Percentiles rank a stretch among this genome's conserved stretches.
These are phyloP conservation scores for Penicillium antarcticum DNA, from an alignment of 495 filamentous ascomycete species.

Conservation along the genomic window DNA sequence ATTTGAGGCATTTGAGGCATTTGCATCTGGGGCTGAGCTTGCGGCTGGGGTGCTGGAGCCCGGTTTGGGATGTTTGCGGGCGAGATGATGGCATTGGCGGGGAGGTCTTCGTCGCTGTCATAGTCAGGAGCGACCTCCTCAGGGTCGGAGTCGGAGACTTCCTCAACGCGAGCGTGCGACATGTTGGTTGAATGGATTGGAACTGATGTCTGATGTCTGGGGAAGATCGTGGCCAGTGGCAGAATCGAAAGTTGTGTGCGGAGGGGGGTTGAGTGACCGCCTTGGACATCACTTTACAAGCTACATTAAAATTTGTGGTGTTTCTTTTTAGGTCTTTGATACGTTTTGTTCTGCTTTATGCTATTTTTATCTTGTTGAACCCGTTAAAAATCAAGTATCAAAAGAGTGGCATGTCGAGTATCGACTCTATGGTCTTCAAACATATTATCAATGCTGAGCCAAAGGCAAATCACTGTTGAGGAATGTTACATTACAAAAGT, in stretches of 20 bases:
- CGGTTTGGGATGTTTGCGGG: constrained; percentile 29
- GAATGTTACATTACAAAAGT: too few relatives aligned
- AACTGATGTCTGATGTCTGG: neutral
- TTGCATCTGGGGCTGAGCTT: constrained; percentile 31
- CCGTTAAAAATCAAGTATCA: too few relatives aligned
- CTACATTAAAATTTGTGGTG: too few relatives aligned
- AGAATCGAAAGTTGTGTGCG: constrained; percentile 20
- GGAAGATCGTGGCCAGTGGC: constrained; percentile 16
- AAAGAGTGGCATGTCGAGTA: too few relatives aligned
- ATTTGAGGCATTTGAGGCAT: constrained; percentile 37
- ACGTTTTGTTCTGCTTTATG: too few relatives aligned
- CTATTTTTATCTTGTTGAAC: too few relatives aligned
- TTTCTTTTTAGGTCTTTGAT: too few relatives aligned
- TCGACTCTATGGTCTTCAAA: too few relatives aligned
- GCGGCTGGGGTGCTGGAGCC: constrained; percentile 8
- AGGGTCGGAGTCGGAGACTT: constrained; percentile 76
- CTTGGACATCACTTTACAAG: too few relatives aligned
- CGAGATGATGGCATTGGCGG: constrained; percentile 39
- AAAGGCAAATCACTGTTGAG: too few relatives aligned
- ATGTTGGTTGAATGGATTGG: constrained; percentile 42
- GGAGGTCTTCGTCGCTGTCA: constrained; percentile 41
- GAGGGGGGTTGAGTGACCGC: constrained; percentile 10
- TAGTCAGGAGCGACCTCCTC: constrained; percentile 75
- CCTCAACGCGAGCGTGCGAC: constrained; percentile 86
- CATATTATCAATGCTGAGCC: too few relatives aligned